Conservation (phyloP, 2,329 filamentous ascomycete species). For the Colletotrichum acutatum region DNA sequence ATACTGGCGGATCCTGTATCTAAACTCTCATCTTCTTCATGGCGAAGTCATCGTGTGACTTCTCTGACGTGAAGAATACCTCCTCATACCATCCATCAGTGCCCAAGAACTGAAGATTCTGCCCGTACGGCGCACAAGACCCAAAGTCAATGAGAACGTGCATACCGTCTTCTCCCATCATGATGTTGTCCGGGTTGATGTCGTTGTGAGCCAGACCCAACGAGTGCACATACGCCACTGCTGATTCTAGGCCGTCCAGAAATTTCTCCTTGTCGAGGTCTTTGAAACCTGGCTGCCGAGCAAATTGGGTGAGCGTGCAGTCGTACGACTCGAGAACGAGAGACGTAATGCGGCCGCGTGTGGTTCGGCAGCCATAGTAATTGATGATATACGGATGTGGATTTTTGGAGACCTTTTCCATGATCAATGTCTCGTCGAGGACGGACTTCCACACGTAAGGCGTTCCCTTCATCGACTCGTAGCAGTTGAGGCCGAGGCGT, state of each 20-base stretch:
- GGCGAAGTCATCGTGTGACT: constrained; percentile 30
- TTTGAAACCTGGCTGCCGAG: not conserved
- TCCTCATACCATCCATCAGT: constrained; percentile 35
- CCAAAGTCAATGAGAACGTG: constrained; percentile 43
- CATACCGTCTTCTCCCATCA: constrained; percentile 37
- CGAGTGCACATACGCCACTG: constrained; percentile 12
- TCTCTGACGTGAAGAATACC: constrained; percentile 25
- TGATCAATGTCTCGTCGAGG: not conserved
- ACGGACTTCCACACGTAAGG: not conserved
- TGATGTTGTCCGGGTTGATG: constrained; percentile 42
- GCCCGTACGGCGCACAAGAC: constrained; percentile 37
- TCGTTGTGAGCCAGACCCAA: constrained; percentile 43
- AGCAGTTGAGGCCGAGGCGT: not conserved
- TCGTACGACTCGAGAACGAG: not conserved
- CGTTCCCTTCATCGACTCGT: not conserved
- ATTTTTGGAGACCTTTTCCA: not conserved
- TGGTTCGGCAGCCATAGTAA: not conserved
- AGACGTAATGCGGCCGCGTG: not conserved
- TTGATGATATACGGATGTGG: not conserved
- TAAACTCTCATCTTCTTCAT: constrained; percentile 28
- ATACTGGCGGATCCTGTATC: not conserved
- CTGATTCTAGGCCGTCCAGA: not conserved
- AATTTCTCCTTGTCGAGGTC: not conserved
- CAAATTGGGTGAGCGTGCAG: not conserved
- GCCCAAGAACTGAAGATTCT: constrained; percentile 22